Base-by-base conservation (phyloP, 1,139 yeast genomes). In the Suhomyces bribrorum region DNA sequence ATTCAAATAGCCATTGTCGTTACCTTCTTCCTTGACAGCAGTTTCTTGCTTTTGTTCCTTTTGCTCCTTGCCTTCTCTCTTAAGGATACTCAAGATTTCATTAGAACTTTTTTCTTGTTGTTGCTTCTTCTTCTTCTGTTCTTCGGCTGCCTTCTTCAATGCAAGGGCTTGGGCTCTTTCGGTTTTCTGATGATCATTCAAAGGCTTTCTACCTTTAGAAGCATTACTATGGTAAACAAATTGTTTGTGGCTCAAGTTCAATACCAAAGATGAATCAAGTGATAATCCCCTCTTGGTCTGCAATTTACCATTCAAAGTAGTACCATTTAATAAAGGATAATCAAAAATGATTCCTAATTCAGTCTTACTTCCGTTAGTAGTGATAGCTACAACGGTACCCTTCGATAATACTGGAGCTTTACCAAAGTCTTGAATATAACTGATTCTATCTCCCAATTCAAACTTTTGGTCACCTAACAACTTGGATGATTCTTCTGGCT, bases 371-470 rank as follows among this genome's bases (percentile, higher is more conserved):
- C 87, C 87, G 38, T 75, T 62, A 22, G 88, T 79, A 32, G 79
- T 78, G 48, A 86, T 81, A 5, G 92, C 89, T 37, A 86, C 85
- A 39, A 92, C 95, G 1, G 97, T 89, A 57, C 99, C 99, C 53
- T 86, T 84, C 15, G 89, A 77, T 55, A 85, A 87, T 41, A 83
- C 66, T 25, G 97, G 96, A 12, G 90, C 96, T 56, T 88, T 89
- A 41, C 97, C 97, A 26, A 86, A 82, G 52, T 83, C 88, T 54
- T 86, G 84, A 16, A 89, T 86, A 52, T 87, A 89, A 24, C 86
- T 78, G 27, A 94, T 87, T 44, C 98, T 78, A 56, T 92, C 97
- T 51, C 98, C 98, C 26, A 94, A 71, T 26, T 77, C 77, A 56
- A 92, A 94, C 36, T 73, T 67, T 65, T 94, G 99, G 35, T 77